phyloP scores from a whole-genome alignment of 305 asterid species.

The Fraxinus xanthoxyloides region DNA sequence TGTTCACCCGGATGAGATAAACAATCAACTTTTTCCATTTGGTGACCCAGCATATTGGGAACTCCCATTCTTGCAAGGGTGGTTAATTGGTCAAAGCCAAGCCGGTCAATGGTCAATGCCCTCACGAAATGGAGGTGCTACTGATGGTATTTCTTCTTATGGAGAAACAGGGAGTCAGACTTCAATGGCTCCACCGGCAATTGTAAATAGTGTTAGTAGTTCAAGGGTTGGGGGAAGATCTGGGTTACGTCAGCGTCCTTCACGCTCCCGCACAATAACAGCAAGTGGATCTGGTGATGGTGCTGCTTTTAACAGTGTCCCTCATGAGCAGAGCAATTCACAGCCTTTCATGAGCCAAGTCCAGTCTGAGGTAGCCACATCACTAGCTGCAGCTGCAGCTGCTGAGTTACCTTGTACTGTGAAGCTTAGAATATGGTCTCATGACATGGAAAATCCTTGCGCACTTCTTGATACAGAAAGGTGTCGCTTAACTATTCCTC shows the following conservation, averaged over 20 bases:
- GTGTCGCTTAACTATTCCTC: conserved; percentile 81
- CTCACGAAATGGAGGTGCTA: conserved; percentile 50
- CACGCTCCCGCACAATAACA: conserved; percentile 49
- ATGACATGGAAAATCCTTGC: conserved; percentile 75
- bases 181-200: conserved; percentile 38
- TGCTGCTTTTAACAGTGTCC: conserved; percentile 41
- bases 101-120: conserved; percentile 62
- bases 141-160: conserved; percentile 43
- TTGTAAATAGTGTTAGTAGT: conserved; percentile 38
- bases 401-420: conserved; percentile 96
- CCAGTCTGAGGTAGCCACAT: conserved; percentile 78
- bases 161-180: conserved; percentile 46
- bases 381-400: conserved; percentile 87
- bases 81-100: conserved; percentile 96
- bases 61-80: conserved; percentile 90
- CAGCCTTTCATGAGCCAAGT: conserved; percentile 62
- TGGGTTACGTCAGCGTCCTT: conserved; percentile 59
- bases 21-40: conserved; percentile 68
- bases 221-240: conserved; percentile 64
- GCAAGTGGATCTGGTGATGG: conserved; percentile 44
- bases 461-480: conserved; percentile 57
- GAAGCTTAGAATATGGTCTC: conserved; percentile 91
- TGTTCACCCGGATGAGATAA: conserved; percentile 53
- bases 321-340: conserved; percentile 48
- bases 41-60: conserved; percentile 90